These are phyloP conservation scores for Solanum appendiculatum DNA, from an alignment of 257 asterid species.

Conservation along the genomic window DNA sequence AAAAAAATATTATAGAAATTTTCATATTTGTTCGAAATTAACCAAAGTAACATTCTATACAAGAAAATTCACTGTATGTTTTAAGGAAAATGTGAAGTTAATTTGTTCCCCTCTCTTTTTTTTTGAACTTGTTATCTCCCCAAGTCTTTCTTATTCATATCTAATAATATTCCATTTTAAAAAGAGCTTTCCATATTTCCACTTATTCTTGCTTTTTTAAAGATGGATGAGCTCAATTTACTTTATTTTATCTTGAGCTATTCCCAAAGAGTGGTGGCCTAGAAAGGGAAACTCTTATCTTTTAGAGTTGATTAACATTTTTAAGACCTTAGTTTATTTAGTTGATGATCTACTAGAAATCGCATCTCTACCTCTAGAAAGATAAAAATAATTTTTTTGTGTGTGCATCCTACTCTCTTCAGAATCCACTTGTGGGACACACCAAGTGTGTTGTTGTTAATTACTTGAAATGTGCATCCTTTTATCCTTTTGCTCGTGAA, in stretches of 20 bases:
- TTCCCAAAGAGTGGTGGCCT: background rate
- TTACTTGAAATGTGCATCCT: background rate
- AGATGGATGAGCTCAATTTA: background rate
- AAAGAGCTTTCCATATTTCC: background rate
- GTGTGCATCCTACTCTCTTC: background rate
- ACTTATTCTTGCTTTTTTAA: background rate
- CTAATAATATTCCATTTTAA: background rate
- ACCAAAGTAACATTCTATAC: background rate
- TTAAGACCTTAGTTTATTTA: too few relatives aligned
- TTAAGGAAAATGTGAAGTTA: background rate
- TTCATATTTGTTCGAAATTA: background rate
- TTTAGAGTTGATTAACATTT: background rate
- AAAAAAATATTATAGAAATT: background rate
- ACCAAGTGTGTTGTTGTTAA: background rate
- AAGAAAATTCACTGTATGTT: background rate
- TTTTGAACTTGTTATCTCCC: background rate
- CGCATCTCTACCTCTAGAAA: background rate
- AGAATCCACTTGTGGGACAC: background rate
- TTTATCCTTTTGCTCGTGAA: background rate
- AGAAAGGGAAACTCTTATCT: background rate
- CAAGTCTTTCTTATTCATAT: background rate
- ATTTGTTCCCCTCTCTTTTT: background rate
- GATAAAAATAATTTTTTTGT: background rate
- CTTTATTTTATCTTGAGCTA: background rate
- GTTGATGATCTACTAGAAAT: background rate